Evolutionary conservation across 1,284 basidiomycete species (phyloP), one percentile per base, ranked within the genome.

Genomic region (Rhodofomes roseus): DNA sequence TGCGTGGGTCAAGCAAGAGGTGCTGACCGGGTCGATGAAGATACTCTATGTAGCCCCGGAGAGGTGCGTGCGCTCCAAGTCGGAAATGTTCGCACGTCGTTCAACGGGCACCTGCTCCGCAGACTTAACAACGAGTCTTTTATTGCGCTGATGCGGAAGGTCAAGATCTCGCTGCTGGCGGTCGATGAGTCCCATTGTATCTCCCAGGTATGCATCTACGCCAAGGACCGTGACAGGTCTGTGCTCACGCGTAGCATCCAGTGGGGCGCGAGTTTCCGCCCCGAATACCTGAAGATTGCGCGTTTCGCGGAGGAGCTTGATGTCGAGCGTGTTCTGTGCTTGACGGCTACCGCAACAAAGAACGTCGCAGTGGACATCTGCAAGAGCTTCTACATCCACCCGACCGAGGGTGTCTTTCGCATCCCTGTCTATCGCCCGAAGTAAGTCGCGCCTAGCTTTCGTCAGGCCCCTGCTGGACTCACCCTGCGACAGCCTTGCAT

Each of bases 161-260:
- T 81, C 7, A 77, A 77, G 59, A 78, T 92, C 20, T 87, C 87
- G 1, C 76, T 90, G 6, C 84, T 99, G 68, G 95, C 98, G 0
- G 85, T 99, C 55, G 97, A 99, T 70, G 96, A 99, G 71, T 96
- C 96, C 2, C 97, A 99, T 72, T 97, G 95, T 73, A 93, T 98
- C 55, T 88, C 82, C 3, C 70, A 70, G 65, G 69, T 63, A 34
- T 14, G 44, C 14, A 8, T 34, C 9, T 20, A 18, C n/a, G 8
- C 22, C 16, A 25, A 48, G 22, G 6, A 7, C 4, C n/a, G 27
- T 39, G 14, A n/a, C 1, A n/a, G n/a, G n/a, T 27, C 39, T 36
- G 11, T 5, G 36, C 23, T 27, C 20, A 18, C 56, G 12, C 20
- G 23, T 14, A 46, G 50, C 25, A 39, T 6, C 11, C 54, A 81